A percentile compares a stretch with the other conserved stretches of the same genome.
Conservation (phyloP, 2,329 filamentous ascomycete species). For the Colletotrichum coccodes region DNA sequence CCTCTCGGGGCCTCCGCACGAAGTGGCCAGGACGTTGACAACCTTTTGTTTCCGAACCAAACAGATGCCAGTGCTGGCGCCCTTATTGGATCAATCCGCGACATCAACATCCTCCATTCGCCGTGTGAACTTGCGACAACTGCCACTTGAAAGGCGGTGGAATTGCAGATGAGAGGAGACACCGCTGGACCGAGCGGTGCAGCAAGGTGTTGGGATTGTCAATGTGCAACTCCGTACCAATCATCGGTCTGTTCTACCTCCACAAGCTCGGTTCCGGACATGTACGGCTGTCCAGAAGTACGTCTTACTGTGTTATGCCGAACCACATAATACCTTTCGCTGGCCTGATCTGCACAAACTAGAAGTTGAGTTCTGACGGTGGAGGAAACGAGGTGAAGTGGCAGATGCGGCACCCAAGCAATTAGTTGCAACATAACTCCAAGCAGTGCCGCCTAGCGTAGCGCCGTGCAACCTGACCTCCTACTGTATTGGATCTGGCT, state of each 20-base stretch:
- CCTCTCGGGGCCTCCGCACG: slow-evolving; percentile 10
- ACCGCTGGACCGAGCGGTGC: slow-evolving; percentile 27
- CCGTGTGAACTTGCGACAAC: slow-evolving; percentile 3
- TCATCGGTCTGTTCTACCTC: background rate
- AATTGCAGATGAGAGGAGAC: background rate
- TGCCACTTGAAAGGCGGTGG: background rate
- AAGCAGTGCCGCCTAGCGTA: slow-evolving; percentile 23
- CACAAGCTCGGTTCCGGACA: slow-evolving; percentile 17
- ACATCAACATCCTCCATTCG: slow-evolving; percentile 6
- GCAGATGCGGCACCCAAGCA: slow-evolving; percentile 16
- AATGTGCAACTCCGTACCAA: background rate
- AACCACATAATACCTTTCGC: slow-evolving; percentile 1
- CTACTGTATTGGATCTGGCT: slow-evolving; percentile 23
- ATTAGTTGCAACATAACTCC: background rate
- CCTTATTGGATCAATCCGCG: background rate
- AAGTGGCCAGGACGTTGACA: background rate
- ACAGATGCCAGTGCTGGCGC: background rate
- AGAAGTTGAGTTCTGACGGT: slow-evolving; percentile 25
- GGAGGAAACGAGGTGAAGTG: slow-evolving; percentile 5
- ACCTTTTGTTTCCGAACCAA: background rate
- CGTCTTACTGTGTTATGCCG: background rate
- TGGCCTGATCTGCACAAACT: slow-evolving; percentile 16
- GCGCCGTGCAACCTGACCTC: slow-evolving; percentile 31
- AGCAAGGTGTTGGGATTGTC: slow-evolving; percentile 13
- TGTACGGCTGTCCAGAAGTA: background rate